Percentiles rank a stretch among this genome's conserved stretches.
These are phyloP conservation scores for Rhizopogon rudus DNA, from an alignment of 768 basidiomycete genomes.

Conservation along the genomic window DNA sequence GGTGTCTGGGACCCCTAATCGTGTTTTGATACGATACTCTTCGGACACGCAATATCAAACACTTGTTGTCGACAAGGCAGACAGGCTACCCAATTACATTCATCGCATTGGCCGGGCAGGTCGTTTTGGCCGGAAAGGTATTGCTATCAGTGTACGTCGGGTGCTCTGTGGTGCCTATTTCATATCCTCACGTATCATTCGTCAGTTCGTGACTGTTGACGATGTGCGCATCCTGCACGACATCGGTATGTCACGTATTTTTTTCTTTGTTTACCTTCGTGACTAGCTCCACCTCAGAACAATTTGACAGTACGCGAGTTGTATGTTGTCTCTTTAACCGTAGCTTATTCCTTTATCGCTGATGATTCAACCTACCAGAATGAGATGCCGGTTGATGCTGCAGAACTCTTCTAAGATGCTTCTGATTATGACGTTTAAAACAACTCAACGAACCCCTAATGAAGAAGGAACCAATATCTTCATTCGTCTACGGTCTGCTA, in stretches of 20 bases:
- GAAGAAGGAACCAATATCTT: too few species aligned
- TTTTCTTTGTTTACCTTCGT: conserved; percentile 4
- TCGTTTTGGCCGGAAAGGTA: conserved; percentile 98
- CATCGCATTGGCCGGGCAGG: conserved; percentile 99
- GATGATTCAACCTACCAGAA: conserved; percentile 50
- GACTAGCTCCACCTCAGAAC: conserved; percentile 45
- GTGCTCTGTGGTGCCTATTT: conserved; percentile 4
- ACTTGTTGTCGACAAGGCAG: conserved; percentile 91
- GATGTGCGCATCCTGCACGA: conserved; percentile 96
- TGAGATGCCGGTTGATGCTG: conserved; percentile 98
- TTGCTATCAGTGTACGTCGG: conserved; percentile 89
- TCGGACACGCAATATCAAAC: conserved; percentile 96
- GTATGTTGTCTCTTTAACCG: conserved; percentile 36
- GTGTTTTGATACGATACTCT: conserved; percentile 98
- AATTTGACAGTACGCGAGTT: conserved; percentile 95
- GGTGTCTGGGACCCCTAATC: conserved; percentile 94
- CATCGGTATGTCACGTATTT: conserved; percentile 59
- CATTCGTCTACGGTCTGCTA: too few species aligned
- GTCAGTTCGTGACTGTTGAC: conserved; percentile 87
- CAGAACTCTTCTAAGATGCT: conserved; percentile 77
- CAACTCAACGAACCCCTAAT: too few species aligned
- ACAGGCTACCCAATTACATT: conserved; percentile 90
- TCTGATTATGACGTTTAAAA: too few species aligned
- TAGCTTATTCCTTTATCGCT: background rate
- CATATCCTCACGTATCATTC: conserved; percentile 13